Conservation (phyloP, 495 filamentous ascomycete genomes). For the Xylaria telfairii region DNA sequence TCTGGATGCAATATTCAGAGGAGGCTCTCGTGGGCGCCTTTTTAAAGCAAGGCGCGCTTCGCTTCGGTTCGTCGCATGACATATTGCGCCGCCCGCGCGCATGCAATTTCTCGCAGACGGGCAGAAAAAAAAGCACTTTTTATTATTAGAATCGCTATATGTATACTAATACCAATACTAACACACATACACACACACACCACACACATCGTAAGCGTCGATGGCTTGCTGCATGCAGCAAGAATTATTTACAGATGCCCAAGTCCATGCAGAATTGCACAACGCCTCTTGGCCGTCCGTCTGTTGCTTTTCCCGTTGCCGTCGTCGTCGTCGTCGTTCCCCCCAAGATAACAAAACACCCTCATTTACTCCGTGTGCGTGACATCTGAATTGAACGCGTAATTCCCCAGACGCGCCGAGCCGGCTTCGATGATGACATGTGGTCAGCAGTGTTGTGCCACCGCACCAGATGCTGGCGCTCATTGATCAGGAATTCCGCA, state of each 20-base stretch:
- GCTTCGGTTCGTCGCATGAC: not conserved
- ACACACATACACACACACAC: too few relatives aligned
- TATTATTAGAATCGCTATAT: constrained; percentile 21
- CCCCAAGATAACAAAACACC: constrained; percentile 1
- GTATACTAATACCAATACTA: not conserved
- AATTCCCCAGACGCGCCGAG: constrained; percentile 11
- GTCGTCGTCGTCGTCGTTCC: too few relatives aligned
- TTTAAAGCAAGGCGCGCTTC: not conserved
- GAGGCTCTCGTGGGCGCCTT: not conserved
- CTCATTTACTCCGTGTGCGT: constrained; percentile 7
- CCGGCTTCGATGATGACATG: not conserved
- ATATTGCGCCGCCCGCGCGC: not conserved
- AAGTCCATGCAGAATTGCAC: not conserved
- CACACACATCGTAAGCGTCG: constrained; percentile 13
- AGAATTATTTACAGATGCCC: constrained; percentile 8
- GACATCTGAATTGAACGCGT: constrained; percentile 15
- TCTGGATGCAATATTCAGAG: not conserved
- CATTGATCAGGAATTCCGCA: constrained; percentile 26
- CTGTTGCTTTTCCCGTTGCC: not conserved
- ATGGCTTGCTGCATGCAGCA: constrained; percentile 19
- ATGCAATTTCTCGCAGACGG: constrained; percentile 1
- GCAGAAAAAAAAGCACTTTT: constrained; percentile 13
- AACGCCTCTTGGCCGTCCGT: not conserved
- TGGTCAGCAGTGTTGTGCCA: constrained; percentile 15
- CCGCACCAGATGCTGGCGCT: constrained; percentile 14